A percentile compares a stretch with the other conserved stretches of the same genome.
Conservation (phyloP, 2,329 filamentous ascomycete species). For the Monosporascus cannonballus region DNA sequence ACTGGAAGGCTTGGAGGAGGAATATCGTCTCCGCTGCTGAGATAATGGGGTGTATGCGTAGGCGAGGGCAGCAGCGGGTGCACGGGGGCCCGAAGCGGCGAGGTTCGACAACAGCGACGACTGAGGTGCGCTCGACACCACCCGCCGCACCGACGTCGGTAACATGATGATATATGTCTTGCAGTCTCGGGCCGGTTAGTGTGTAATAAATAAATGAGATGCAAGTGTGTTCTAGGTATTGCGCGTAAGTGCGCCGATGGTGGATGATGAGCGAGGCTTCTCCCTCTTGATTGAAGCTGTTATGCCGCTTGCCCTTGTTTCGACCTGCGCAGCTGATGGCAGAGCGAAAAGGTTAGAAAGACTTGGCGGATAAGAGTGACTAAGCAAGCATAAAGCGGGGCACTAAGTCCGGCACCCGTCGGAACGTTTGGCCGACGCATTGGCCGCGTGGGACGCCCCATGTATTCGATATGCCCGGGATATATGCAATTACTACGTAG, state of each 20-base stretch:
- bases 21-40: slow-evolving; percentile 48
- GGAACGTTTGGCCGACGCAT: neutral
- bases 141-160: slow-evolving; percentile 50
- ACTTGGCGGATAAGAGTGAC: neutral
- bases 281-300: neutral
- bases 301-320: neutral
- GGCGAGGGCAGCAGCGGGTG: slow-evolving; percentile 27
- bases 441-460: too few relatives aligned
- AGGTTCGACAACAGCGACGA: slow-evolving; percentile 38
- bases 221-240: neutral
- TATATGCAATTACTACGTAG: too few relatives aligned
- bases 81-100: slow-evolving; percentile 34
- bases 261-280: neutral
- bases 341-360: neutral
- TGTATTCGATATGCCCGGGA: too few relatives aligned
- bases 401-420: neutral
- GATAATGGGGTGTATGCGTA: slow-evolving; percentile 30
- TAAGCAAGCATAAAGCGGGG: neutral
- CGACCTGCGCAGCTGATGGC: neutral
- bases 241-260: neutral
- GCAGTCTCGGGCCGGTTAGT: neutral
- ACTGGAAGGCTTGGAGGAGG: slow-evolving; percentile 57
- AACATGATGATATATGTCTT: slow-evolving; percentile 36
- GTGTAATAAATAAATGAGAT: neutral
- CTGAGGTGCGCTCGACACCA: slow-evolving; percentile 41